These are phyloP conservation scores for Betula pendula DNA, from an alignment of 306 rosid species.

Conservation along the genomic window DNA sequence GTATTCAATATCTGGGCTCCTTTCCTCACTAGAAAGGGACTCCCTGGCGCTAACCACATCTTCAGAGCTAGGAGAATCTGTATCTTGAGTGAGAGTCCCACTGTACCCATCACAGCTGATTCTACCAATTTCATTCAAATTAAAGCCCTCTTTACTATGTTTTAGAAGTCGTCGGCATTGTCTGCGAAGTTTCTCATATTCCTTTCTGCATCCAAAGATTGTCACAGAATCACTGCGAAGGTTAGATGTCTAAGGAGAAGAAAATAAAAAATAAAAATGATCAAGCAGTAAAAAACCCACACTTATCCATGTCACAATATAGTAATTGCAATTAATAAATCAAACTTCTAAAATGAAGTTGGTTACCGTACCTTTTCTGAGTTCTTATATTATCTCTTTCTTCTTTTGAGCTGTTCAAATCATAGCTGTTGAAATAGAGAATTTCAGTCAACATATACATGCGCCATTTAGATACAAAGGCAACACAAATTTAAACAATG, in stretches of 20 bases:
- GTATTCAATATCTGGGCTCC: slow-evolving; percentile 59
- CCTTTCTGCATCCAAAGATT: slow-evolving; percentile 65
- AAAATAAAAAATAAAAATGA: slow-evolving; percentile 10
- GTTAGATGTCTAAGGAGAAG: slow-evolving; percentile 13
- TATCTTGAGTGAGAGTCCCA: slow-evolving; percentile 48
- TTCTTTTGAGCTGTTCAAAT: slow-evolving; percentile 73
- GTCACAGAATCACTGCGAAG: slow-evolving; percentile 2
- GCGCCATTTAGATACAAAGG: not conserved
- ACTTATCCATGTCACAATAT: not conserved
- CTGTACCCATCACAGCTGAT: slow-evolving; percentile 56
- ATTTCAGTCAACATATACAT: slow-evolving; percentile 32
- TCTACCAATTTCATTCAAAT: slow-evolving; percentile 58
- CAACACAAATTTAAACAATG: not conserved
- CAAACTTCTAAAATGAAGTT: slow-evolving; percentile 16
- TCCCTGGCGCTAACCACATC: slow-evolving; percentile 88
- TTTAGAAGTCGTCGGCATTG: slow-evolving; percentile 70
- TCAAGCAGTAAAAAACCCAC: slow-evolving; percentile 1
- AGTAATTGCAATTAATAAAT: slow-evolving; percentile 10
- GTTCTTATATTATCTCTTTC: slow-evolving; percentile 67
- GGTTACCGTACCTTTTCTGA: slow-evolving; percentile 63
- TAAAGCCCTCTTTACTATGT: slow-evolving; percentile 47
- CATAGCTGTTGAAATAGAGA: slow-evolving; percentile 66
- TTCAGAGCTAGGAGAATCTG: slow-evolving; percentile 90
- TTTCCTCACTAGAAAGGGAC: slow-evolving; percentile 89
- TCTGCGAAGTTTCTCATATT: slow-evolving; percentile 82